Percentiles rank a stretch among this genome's conserved stretches.
Conservation (phyloP, 2,329 filamentous ascomycete species). For the Scedosporium apiospermum region DNA sequence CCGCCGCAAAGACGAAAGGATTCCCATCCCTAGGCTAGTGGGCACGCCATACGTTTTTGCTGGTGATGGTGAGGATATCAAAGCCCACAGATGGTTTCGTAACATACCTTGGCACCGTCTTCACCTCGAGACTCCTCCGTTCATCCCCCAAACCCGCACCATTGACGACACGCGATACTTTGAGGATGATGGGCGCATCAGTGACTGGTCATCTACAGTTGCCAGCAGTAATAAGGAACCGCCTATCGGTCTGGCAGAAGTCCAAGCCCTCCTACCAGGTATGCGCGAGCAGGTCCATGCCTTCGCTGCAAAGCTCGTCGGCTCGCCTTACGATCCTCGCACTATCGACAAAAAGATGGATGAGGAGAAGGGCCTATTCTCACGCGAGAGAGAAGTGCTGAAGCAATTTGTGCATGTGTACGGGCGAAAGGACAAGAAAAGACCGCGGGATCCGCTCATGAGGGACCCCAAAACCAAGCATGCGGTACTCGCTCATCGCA, state of each 20-base stretch:
- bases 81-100: conserved; percentile 76
- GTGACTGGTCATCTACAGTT: conserved; percentile 38
- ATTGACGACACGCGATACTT: conserved; percentile 81
- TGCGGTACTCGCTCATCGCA: conserved; percentile 69
- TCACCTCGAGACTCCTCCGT: conserved; percentile 63
- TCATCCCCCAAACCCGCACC: conserved; percentile 62
- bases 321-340: conserved; percentile 39
- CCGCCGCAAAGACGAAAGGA: conserved; percentile 47
- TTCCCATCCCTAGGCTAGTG: conserved; percentile 9
- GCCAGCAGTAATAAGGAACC: not conserved
- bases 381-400: conserved; percentile 30
- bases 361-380: conserved; percentile 20
- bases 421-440: conserved; percentile 59
- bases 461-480: conserved; percentile 59
- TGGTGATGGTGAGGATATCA: conserved; percentile 83
- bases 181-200: conserved; percentile 68
- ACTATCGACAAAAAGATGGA: conserved; percentile 40
- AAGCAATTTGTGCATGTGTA: conserved; percentile 41
- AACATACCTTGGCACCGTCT: conserved; percentile 69
- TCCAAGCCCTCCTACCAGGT: conserved; percentile 18
- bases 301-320: conserved; percentile 34
- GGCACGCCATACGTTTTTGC: conserved; percentile 59
- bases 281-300: conserved; percentile 32
- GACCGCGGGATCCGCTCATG: conserved; percentile 76
- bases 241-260: not conserved